Percentiles rank a stretch among this genome's conserved stretches.
Evolutionary conservation across 306 rosid genomes (phyloP).

Genomic region (Oemleria cerasiformis): DNA sequence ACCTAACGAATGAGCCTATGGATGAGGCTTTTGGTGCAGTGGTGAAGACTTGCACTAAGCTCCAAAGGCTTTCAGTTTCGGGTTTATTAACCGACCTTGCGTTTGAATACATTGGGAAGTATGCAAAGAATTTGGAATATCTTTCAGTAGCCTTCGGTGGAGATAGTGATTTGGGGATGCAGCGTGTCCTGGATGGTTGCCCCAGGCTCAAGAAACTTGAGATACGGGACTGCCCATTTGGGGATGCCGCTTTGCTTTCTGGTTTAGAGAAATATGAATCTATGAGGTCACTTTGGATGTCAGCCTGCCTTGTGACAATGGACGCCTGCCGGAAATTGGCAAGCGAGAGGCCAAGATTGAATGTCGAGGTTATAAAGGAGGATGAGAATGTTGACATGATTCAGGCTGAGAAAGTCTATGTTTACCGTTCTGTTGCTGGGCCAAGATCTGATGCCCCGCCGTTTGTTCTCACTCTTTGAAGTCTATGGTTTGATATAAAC

Average conservation of each 20-base stretch:
- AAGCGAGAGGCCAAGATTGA: constrained; percentile 66
- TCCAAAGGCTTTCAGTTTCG: constrained; percentile 75
- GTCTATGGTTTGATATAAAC: no score
- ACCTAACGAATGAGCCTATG: constrained; percentile 59
- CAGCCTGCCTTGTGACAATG: constrained; percentile 67
- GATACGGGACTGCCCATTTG: constrained; percentile 82
- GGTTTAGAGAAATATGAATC: constrained; percentile 61
- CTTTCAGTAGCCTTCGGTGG: constrained; percentile 89
- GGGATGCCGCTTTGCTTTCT: constrained; percentile 66
- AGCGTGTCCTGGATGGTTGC: constrained; percentile 69
- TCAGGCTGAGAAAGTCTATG: constrained; percentile 58
- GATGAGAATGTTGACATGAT: constrained; percentile 38
- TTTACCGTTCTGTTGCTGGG: constrained; percentile 81
- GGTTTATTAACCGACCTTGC: constrained; percentile 69
- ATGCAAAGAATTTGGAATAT: constrained; percentile 76
- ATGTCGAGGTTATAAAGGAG: constrained; percentile 78
- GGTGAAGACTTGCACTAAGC: constrained; percentile 73
- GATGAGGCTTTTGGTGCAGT: constrained; percentile 90
- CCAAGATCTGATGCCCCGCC: constrained; percentile 82
- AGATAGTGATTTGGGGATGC: constrained; percentile 73
- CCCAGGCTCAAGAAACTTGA: constrained; percentile 79
- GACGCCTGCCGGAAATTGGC: constrained; percentile 54
- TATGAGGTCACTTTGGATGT: constrained; percentile 92
- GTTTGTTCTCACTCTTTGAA: constrained; percentile 45
- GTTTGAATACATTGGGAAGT: constrained; percentile 70